A percentile compares a stretch with the other conserved stretches of the same genome.
Conservation (phyloP, 202 grass and related monocot genomes). For the Bolboschoenoplectus hybrid region DNA sequence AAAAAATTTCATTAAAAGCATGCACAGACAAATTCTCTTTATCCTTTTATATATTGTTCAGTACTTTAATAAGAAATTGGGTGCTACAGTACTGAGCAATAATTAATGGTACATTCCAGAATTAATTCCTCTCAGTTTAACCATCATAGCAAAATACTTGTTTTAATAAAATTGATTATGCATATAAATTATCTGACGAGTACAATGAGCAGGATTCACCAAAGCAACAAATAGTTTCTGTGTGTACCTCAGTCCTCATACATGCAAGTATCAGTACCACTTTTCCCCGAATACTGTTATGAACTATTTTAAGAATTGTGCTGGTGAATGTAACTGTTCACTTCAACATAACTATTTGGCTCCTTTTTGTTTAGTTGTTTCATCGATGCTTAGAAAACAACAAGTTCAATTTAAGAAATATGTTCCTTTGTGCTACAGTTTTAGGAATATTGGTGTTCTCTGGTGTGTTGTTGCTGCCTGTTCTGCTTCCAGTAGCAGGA, state of each 20-base stretch:
- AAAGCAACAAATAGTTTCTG: background rate
- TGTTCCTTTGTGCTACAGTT: conserved; percentile 52
- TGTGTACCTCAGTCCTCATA: background rate
- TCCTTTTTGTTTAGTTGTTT: conserved; percentile 16
- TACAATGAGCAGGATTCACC: background rate
- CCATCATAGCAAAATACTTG: background rate
- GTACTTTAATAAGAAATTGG: background rate
- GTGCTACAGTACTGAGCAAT: background rate
- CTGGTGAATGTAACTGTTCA: conserved; percentile 1
- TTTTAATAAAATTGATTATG: conserved; percentile 7
- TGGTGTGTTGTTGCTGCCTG: conserved; percentile 67
- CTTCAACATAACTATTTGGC: background rate
- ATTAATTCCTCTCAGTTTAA: background rate
- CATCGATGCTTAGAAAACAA: background rate
- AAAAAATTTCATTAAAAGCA: background rate
- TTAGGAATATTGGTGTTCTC: conserved; percentile 69
- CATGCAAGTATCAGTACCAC: background rate
- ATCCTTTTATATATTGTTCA: background rate
- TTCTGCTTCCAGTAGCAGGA: conserved; percentile 68
- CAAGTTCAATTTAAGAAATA: background rate
- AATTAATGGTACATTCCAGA: background rate
- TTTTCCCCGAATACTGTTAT: background rate
- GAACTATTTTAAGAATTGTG: background rate
- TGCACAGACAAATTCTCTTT: background rate
- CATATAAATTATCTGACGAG: background rate